Evolutionary conservation across 116 monocot species (phyloP).

Genomic region (Dioscorea cayenensis): DNA sequence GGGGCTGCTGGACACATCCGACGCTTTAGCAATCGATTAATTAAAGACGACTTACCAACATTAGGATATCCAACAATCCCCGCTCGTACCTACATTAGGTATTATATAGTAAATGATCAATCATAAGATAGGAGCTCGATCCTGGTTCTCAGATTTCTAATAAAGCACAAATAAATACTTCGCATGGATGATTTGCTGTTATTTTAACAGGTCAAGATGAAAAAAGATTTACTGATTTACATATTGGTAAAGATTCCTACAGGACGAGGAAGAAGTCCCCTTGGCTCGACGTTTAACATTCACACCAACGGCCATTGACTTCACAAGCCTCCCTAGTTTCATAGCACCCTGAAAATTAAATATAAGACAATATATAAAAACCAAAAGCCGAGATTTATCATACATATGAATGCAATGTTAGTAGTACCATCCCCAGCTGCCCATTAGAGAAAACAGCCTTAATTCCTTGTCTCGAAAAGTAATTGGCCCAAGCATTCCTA

Average conservation of each 20-base stretch:
- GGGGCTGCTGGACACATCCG: constrained; percentile 97
- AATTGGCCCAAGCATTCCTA: constrained; percentile 93
- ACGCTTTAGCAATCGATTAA: constrained; percentile 86
- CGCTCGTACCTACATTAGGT: constrained; percentile 60
- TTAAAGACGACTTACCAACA: constrained; percentile 97
- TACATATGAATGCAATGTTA: neutral
- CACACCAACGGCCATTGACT: constrained; percentile 66
- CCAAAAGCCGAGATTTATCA: neutral
- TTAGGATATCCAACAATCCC: constrained; percentile 99
- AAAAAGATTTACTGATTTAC: too few relatives aligned
- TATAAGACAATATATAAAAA: neutral
- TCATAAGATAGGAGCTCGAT: too few relatives aligned
- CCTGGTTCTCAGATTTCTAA: too few relatives aligned
- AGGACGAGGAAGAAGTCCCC: constrained; percentile 91
- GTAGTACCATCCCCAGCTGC: constrained; percentile 76
- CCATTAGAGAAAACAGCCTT: constrained; percentile 93
- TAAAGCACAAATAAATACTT: too few relatives aligned
- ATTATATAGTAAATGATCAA: too few relatives aligned
- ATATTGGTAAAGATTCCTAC: constrained; percentile 24
- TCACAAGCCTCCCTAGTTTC: constrained; percentile 91
- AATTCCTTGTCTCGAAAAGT: constrained; percentile 69
- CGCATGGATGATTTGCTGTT: too few relatives aligned
- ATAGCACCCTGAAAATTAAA: constrained; percentile 63
- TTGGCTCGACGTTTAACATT: constrained; percentile 80
- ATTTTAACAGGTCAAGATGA: neutral